Conservation (phyloP, 164 flowering plant genomes). For the Macadamia tetraphylla region DNA sequence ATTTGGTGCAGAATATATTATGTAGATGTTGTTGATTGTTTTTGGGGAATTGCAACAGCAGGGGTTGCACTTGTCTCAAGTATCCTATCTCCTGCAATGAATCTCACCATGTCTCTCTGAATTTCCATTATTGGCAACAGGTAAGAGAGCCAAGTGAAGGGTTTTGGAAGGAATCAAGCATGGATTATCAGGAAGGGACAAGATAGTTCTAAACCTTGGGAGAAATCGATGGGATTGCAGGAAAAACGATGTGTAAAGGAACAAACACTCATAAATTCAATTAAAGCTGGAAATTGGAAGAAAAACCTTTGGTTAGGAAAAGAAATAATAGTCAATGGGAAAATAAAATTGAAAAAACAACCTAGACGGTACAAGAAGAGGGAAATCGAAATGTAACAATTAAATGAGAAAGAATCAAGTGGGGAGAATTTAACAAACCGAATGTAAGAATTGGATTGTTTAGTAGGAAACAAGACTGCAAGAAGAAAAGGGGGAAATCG, state of each 20-base stretch:
- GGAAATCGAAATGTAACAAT: not conserved
- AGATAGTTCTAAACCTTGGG: not conserved
- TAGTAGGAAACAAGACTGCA: not conserved
- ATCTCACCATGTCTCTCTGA: slow-evolving; percentile 50
- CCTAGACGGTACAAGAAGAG: not conserved
- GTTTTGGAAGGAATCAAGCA: not conserved
- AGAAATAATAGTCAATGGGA: not conserved
- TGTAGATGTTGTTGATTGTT: no score
- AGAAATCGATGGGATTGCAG: not conserved
- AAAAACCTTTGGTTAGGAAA: not conserved
- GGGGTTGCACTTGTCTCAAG: slow-evolving; percentile 77
- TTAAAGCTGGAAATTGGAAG: not conserved
- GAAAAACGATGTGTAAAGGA: not conserved
- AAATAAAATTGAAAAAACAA: not conserved
- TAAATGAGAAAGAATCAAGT: not conserved
- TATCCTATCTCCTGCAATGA: slow-evolving; percentile 77
- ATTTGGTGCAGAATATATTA: no score
- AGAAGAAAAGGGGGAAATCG: slow-evolving; percentile 14
- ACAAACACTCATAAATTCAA: not conserved
- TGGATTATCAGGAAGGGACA: not conserved
- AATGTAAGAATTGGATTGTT: not conserved
- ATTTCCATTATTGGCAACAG: slow-evolving; percentile 35
- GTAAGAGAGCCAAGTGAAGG: slow-evolving; percentile 6
- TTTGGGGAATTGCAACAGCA: no score
- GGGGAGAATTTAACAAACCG: not conserved